phyloP scores from a whole-genome alignment of 306 rosid genomes.

The Vigna nakashimae region DNA sequence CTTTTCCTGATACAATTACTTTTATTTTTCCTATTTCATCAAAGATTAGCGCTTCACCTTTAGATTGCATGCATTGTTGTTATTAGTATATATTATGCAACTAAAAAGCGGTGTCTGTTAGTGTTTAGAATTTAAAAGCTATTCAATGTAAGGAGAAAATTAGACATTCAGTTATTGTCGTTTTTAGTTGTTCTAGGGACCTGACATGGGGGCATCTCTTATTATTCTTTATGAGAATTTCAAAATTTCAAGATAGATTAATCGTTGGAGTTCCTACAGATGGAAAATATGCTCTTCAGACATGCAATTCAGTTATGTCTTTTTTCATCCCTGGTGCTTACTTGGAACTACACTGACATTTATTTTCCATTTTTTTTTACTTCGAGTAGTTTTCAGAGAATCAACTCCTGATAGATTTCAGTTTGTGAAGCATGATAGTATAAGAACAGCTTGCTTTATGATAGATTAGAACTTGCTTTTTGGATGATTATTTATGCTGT shows the following conservation, averaged over 20 bases:
- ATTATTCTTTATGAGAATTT: constrained; percentile 26
- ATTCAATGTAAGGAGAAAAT: constrained; percentile 9
- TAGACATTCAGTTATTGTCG: constrained; percentile 26
- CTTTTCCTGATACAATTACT: constrained; percentile 18
- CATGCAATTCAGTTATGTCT: constrained; percentile 8
- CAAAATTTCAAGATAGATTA: constrained; percentile 19
- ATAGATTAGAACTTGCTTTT: constrained; percentile 21
- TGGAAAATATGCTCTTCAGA: constrained; percentile 19
- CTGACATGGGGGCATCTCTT: constrained; percentile 24
- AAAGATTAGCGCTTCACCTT: background rate
- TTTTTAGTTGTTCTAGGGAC: constrained; percentile 37
- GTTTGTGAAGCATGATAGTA: constrained; percentile 36
- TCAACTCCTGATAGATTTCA: background rate
- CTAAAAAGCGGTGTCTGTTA: background rate
- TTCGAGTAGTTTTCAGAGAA: constrained; percentile 25
- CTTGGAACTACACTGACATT: constrained; percentile 33
- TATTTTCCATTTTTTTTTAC: constrained; percentile 1
- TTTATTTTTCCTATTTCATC: constrained; percentile 25
- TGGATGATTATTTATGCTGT: background rate
- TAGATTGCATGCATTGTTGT: background rate
- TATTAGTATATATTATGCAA: constrained; percentile 18
- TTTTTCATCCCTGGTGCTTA: constrained; percentile 25
- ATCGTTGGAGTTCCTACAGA: constrained; percentile 20
- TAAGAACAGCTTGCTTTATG: constrained; percentile 12
- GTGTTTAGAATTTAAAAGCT: constrained; percentile 32